Conservation (phyloP, 805 yeast genomes). For the Lipomyces orientalis region DNA sequence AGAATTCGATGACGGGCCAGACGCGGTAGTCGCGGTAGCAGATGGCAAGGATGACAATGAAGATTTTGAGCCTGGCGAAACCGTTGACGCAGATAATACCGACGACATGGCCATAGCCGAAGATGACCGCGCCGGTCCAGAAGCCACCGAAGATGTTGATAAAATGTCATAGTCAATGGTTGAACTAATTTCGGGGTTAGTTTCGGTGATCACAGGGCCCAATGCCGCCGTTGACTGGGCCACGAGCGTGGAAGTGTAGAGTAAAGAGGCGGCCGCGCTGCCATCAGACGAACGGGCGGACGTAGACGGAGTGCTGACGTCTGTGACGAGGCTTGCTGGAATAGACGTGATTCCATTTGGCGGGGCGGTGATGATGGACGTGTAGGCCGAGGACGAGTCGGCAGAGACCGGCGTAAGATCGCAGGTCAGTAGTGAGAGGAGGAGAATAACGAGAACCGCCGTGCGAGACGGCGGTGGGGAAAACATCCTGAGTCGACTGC, state of each 20-base stretch:
- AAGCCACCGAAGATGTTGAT: neutral
- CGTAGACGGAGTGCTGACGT: neutral
- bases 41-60: neutral
- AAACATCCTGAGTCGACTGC: neutral
- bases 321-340: neutral
- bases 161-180: neutral
- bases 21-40: neutral
- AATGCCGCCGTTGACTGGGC: neutral
- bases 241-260: neutral
- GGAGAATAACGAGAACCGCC: neutral
- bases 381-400: neutral
- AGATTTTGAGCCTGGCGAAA: neutral
- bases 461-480: neutral
- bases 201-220: neutral
- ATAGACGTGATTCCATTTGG: neutral
- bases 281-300: neutral
- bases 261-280: neutral
- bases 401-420: neutral
- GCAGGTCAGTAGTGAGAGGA: neutral
- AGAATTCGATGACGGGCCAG: neutral
- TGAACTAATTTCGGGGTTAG: neutral
- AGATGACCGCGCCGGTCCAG: neutral
- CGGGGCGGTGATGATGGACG: constrained; percentile 2
- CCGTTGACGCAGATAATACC: neutral
- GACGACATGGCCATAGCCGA: neutral